Conservation (phyloP, 192 early-diverging fungal genomes). For the Gonapodya prolifera region DNA sequence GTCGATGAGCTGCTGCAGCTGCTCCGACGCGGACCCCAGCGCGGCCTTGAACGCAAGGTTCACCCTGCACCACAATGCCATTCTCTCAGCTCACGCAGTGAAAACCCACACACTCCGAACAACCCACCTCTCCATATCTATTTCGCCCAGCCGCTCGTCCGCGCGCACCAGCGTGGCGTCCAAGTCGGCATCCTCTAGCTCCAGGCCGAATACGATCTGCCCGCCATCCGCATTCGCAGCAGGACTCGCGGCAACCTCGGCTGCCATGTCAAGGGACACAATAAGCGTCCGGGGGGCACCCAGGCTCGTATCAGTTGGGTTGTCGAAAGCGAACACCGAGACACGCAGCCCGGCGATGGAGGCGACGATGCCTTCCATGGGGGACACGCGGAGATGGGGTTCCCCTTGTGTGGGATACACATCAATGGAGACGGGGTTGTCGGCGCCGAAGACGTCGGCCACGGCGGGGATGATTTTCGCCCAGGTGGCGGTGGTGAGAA, state of each 20-base stretch:
- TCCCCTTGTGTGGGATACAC: neutral
- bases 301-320: neutral
- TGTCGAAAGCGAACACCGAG: neutral
- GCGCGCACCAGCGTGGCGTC: neutral
- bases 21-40: neutral
- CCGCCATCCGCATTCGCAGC: neutral
- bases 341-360: neutral
- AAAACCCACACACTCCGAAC: neutral
- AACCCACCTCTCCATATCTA: neutral
- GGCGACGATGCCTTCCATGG: neutral
- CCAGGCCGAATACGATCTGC: neutral
- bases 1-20: neutral
- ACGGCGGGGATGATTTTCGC: neutral
- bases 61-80: neutral
- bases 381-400: neutral
- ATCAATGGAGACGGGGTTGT: neutral
- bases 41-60: neutral
- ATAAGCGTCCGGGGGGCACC: neutral
- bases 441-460: neutral
- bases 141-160: neutral
- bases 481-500: neutral
- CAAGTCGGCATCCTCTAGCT: neutral
- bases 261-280: neutral
- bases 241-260: neutral
- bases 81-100: neutral